Percentiles rank a stretch among this genome's conserved stretches.
Evolutionary conservation across 2,329 filamentous ascomycete genomes (phyloP).

Genomic region (Pseudocercospora eumusae): DNA sequence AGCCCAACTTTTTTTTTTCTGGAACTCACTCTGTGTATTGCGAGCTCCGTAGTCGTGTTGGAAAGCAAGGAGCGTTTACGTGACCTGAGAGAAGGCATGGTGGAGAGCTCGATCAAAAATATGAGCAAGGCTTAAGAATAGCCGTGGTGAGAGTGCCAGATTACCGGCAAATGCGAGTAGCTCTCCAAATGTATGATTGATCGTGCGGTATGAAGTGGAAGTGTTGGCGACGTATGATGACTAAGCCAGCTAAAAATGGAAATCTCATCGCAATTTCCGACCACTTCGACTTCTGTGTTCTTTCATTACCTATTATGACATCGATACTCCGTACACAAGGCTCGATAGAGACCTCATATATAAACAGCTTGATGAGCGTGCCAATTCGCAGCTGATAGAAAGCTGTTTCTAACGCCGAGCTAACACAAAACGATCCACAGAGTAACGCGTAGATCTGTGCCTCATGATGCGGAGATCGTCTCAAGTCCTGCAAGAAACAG

Average conservation of each 20-base stretch:
- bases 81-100: not conserved
- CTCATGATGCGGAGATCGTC: not conserved
- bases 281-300: too few relatives aligned
- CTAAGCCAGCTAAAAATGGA: too few relatives aligned
- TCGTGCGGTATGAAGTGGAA: too few relatives aligned
- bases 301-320: too few relatives aligned
- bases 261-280: too few relatives aligned
- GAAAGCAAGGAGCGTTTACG: not conserved
- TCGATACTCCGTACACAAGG: too few relatives aligned
- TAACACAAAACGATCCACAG: not conserved
- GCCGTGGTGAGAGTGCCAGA: not conserved
- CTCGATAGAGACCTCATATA: too few relatives aligned
- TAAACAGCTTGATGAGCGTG: too few relatives aligned
- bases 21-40: not conserved
- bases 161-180: too few relatives aligned
- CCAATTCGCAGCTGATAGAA: too few relatives aligned
- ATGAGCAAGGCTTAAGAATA: not conserved
- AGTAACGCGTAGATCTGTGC: not conserved
- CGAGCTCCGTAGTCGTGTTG: not conserved
- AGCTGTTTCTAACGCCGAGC: not conserved
- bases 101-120: not conserved
- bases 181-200: too few relatives aligned
- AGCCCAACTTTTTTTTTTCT: not conserved
- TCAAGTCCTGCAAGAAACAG: not conserved
- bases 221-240: too few relatives aligned